Conservation (phyloP, 73 alveolate species). For the Symbiodinium pilosum region DNA sequence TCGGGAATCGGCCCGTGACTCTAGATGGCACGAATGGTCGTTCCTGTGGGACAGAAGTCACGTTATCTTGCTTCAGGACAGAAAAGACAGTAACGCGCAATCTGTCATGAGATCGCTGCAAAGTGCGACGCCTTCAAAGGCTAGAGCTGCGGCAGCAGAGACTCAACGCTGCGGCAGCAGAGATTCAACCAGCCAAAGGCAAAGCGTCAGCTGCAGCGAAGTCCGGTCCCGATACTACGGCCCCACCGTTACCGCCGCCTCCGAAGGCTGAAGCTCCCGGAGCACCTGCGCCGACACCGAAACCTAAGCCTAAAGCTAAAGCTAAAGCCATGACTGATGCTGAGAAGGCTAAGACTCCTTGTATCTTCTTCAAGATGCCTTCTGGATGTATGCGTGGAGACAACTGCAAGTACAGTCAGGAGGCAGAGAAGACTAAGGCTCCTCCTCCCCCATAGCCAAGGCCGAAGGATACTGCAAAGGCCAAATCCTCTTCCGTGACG, state of each 20-base stretch:
- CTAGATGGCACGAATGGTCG: background rate
- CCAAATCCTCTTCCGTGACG: background rate
- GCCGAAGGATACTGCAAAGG: no score
- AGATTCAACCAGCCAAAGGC: background rate
- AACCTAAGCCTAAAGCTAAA: background rate
- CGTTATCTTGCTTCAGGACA: background rate
- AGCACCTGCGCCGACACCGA: background rate
- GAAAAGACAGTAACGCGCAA: background rate
- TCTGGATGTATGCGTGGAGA: no score
- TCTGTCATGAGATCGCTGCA: background rate
- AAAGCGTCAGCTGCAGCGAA: background rate
- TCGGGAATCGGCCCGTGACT: background rate
- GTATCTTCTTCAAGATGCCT: background rate
- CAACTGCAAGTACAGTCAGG: background rate
- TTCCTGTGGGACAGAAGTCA: background rate
- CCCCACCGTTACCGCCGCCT: no score
- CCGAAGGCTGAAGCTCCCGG: background rate
- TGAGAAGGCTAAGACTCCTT: slow-evolving; percentile 9
- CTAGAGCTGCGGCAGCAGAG: no score
- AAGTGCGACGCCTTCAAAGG: background rate
- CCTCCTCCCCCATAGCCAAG: background rate
- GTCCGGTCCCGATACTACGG: no score
- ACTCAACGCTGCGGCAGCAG: no score
- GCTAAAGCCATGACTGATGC: background rate
- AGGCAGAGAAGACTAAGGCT: no score